Base-by-base conservation (phyloP, 805 yeast genomes). In the Metschnikowia proteae region DNA sequence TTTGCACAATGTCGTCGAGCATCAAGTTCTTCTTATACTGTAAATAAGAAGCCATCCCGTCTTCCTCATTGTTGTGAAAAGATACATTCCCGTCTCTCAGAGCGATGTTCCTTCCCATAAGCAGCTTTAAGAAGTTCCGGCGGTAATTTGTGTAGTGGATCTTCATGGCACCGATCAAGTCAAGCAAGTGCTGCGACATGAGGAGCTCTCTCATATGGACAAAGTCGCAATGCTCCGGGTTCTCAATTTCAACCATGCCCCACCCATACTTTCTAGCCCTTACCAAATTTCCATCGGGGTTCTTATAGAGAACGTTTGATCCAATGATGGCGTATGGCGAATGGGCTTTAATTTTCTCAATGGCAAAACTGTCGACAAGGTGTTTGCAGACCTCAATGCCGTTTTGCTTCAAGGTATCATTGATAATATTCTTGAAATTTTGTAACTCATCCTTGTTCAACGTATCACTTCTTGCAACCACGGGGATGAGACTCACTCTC, bases 161-260 rank as follows among this genome's bases (percentile, higher is more conserved):
- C 57, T 89, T 92, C 5, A 96, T 88, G 6, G 89, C 75, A n/a
- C 71, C 62, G 36, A 88, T 81, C 55, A 91, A 76, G 60, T 90
- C 96, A 43, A 86, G 77, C 85, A 88, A 79, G 65, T 88, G 79
- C 22, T 82, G 76, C 25, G 83, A 76, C 66, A 91, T 73, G 43
- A 91, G 68, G 34, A 88, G 66, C 32, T 81, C 76, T 55, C 88
- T 79, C 53, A 91, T 73, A 51, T 74, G 74, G 28, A 66, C 54
- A 60, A 89, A 89, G 63, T 92, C 97, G 66, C 96, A 88, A 64
- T 86, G 90, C 6, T 70, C 65, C 17, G 77, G 78, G 63, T 88
- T 84, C 60, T 87, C 96, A 36, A 88, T 86, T 61, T 90, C 96
- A 10, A 88, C 87, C 23, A 79, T 65, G 0, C 97, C 97, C 97